Base-by-base conservation (phyloP, 2,329 filamentous ascomycete genomes). In the Graphilbum ipis-grandicollis region DNA sequence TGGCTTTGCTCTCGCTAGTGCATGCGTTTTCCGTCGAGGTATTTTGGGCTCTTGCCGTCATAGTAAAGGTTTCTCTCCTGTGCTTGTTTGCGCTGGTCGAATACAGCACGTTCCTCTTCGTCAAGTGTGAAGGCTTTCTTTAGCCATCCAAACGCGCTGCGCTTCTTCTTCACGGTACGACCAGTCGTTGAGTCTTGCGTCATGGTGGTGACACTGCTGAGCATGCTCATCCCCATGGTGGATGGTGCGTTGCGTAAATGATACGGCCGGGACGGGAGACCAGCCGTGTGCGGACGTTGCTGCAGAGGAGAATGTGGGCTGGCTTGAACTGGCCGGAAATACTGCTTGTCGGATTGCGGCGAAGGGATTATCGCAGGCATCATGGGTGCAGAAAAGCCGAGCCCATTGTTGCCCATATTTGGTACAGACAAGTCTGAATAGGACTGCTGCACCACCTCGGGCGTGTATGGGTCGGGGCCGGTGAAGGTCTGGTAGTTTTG, bases 91-190 rank as follows among this genome's bases (percentile, higher is more conserved):
- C 65, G 63, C 33, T 65, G 63, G 48, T 76, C 71, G 43, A 73
- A 78, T 9, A 65, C 63, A 9, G 63, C 60, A 36, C 63, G 65
- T 51, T 78, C 73, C 34, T 76, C 70, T 18, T 78, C 73, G 41
- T 75, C 71, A 19, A 78, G 54, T 25, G 66, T 68, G 36, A 78
- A 78, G 1, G 72, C 72, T 55, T 78, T 77, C 53, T 76, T 77
- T 39, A 78, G 52, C 73, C 73, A 78, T 2, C 72, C 73, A 47
- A 78, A 75, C 1, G 71, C 70, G 46, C 73, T 76, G 43, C 70
- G 65, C 59, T 77, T 77, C 58, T 76, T 78, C 52, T 76, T 76
- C 5, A 75, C 49, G 28, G 48, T 47, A 9, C 62, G 56, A 38
- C 48, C 37, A 37, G 48, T 43, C 43, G 50, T 45, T 2, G 57